Evolutionary conservation across 108 stramenopile species (phyloP).

Genomic region (Skeletonema costatum): DNA sequence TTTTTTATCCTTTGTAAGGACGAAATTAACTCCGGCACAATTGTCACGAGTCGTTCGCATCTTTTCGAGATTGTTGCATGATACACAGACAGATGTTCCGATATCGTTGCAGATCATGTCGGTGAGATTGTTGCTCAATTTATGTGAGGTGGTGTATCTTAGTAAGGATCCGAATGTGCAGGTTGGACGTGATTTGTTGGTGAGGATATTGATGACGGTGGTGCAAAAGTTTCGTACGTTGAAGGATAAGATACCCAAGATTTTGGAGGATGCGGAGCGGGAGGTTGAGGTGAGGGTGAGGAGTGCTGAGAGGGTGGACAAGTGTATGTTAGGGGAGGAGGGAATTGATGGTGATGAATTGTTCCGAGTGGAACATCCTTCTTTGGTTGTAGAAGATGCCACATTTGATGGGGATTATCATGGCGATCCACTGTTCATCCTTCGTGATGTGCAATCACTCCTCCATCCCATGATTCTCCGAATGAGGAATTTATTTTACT

Average conservation of each 20-base stretch:
- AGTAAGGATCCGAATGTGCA: constrained; percentile 82
- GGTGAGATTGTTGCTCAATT: constrained; percentile 84
- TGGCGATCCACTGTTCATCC: constrained; percentile 4
- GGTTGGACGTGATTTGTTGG: constrained; percentile 80
- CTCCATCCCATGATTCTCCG: constrained; percentile 90
- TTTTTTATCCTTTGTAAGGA: constrained; percentile 84
- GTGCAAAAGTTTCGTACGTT: constrained; percentile 86
- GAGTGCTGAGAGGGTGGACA: not conserved
- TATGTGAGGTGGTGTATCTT: constrained; percentile 88
- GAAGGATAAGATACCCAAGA: constrained; percentile 39
- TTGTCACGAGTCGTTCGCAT: constrained; percentile 83
- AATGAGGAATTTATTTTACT: constrained; percentile 94
- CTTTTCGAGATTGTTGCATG: constrained; percentile 89
- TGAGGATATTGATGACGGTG: constrained; percentile 78
- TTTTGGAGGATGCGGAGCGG: constrained; percentile 28
- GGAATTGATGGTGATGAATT: not conserved
- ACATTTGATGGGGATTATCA: not conserved
- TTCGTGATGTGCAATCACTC: constrained; percentile 74
- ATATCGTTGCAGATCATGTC: constrained; percentile 86
- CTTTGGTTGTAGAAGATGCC: constrained; percentile 4
- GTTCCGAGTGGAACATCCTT: not conserved
- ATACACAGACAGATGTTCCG: constrained; percentile 73
- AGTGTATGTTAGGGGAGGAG: not conserved
- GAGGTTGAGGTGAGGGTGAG: constrained; percentile 2
- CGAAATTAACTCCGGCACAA: constrained; percentile 77